These are phyloP conservation scores for Heteromeles arbutifolia DNA, from an alignment of 306 rosid genomes.

Conservation along the genomic window DNA sequence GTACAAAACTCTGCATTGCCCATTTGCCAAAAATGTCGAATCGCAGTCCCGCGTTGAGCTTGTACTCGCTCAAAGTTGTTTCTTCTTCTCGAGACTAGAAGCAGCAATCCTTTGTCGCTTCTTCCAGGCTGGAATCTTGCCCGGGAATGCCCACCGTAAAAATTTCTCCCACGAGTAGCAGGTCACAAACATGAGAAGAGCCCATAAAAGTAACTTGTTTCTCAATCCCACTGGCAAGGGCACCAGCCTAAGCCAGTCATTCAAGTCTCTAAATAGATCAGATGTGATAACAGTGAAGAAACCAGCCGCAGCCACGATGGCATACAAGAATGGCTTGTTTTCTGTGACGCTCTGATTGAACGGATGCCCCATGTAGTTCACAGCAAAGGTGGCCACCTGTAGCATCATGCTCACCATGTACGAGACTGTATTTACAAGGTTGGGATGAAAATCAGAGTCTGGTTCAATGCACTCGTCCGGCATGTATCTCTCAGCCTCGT, in stretches of 20 bases:
- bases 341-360: slow-evolving; percentile 94
- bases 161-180: slow-evolving; percentile 93
- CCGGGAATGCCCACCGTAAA: slow-evolving; percentile 86
- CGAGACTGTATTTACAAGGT: slow-evolving; percentile 92
- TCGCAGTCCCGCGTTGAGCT: not conserved
- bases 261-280: slow-evolving; percentile 73
- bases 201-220: slow-evolving; percentile 77
- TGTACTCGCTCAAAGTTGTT: slow-evolving; percentile 40
- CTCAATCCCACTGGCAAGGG: slow-evolving; percentile 84
- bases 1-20: not conserved
- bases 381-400: slow-evolving; percentile 99
- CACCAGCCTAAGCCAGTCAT: slow-evolving; percentile 83
- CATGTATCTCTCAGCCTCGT: slow-evolving; percentile 89
- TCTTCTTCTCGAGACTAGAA: slow-evolving; percentile 63
- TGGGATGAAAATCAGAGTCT: slow-evolving; percentile 86
- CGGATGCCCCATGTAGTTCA: slow-evolving; percentile 98
- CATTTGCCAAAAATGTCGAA: slow-evolving; percentile 7
- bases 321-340: slow-evolving; percentile 77
- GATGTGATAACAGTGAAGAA: slow-evolving; percentile 86
- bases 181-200: slow-evolving; percentile 65
- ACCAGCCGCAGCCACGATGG: slow-evolving; percentile 59
- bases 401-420: slow-evolving; percentile 99
- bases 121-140: slow-evolving; percentile 86
- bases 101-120: slow-evolving; percentile 66
- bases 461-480: slow-evolving; percentile 97